Percentiles rank a stretch among this genome's conserved stretches.
phyloP scores from a whole-genome alignment of 73 alveolate species.

The Halteria grandinella region DNA sequence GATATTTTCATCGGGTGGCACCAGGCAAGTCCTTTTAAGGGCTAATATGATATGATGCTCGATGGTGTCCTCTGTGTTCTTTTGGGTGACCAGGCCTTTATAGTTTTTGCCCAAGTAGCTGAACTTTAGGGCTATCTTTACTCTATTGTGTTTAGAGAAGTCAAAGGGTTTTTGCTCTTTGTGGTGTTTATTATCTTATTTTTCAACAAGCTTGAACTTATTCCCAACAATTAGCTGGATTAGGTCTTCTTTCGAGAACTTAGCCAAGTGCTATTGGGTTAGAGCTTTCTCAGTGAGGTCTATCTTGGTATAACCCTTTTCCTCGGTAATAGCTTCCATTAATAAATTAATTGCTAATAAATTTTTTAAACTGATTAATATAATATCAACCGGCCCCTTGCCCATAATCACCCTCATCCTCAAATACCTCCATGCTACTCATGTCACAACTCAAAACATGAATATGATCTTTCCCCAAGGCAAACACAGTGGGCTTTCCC shows the following conservation, averaged over 20 bases:
- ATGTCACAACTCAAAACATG: no score
- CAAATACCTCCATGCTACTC: no score
- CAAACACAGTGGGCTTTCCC: no score
- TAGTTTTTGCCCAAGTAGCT: constrained; percentile 77
- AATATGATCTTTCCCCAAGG: no score
- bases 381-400: no score
- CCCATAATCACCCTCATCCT: no score
- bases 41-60: constrained; percentile 77
- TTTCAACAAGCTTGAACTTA: not conserved
- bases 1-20: constrained; percentile 66
- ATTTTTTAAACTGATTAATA: no score
- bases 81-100: constrained; percentile 79
- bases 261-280: constrained; percentile 2
- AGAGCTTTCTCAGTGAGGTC: constrained; percentile 25
- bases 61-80: constrained; percentile 78
- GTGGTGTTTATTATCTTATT: not conserved
- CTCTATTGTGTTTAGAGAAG: constrained; percentile 35
- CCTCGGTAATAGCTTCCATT: no score
- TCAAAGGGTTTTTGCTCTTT: constrained; percentile 28
- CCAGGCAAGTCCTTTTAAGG: constrained; percentile 72
- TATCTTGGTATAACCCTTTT: constrained; percentile 13
- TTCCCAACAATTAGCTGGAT: constrained; percentile 11
- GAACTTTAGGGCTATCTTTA: constrained; percentile 76
- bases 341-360: no score
- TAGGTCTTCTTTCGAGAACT: constrained; percentile 39